These are phyloP conservation scores for Amaranthus hypochondriacus DNA, from an alignment of 148 eudicot genomes.

Conservation along the genomic window DNA sequence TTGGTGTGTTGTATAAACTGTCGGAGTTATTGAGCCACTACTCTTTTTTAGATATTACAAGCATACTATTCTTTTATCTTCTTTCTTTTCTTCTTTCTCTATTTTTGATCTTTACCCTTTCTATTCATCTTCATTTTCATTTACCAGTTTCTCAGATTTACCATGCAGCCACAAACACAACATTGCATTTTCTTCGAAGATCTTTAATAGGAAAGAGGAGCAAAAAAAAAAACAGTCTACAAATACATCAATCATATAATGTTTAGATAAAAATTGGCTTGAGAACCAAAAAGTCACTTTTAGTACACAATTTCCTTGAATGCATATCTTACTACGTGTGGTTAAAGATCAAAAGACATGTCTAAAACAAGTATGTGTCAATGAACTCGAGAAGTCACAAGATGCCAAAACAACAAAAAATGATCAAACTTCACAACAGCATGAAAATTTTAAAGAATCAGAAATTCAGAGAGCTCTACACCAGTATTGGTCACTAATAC, in stretches of 20 bases:
- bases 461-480: background rate
- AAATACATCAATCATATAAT: background rate
- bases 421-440: slow-evolving; percentile 7
- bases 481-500: background rate
- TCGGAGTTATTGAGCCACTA: too few relatives aligned
- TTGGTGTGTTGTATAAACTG: too few relatives aligned
- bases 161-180: too few relatives aligned
- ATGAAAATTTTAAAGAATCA: background rate
- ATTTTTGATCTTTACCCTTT: too few relatives aligned
- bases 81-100: too few relatives aligned
- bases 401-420: background rate
- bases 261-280: background rate
- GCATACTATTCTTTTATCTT: too few relatives aligned
- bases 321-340: background rate
- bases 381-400: background rate
- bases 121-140: too few relatives aligned
- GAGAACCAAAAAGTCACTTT: background rate
- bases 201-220: too few relatives aligned
- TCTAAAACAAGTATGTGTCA: background rate
- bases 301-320: background rate
- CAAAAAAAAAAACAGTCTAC: background rate
- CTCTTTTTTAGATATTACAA: too few relatives aligned
- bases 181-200: too few relatives aligned
- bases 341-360: background rate
- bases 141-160: too few relatives aligned